Evolutionary conservation across 305 asterid genomes (phyloP).

Genomic region (Lippia alba): DNA sequence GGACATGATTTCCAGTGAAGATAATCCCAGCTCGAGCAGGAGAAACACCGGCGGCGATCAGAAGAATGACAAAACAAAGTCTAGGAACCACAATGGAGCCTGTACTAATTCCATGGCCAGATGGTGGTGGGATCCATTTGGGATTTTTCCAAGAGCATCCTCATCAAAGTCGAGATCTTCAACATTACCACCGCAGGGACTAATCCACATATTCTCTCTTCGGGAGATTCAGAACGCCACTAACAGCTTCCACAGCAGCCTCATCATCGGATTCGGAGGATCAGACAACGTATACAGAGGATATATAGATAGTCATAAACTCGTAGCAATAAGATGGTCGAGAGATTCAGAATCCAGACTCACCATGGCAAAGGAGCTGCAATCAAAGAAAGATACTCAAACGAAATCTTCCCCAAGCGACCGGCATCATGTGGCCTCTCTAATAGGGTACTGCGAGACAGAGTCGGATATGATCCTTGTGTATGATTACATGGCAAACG

Average conservation of each 20-base stretch:
- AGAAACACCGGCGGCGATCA: constrained; percentile 38
- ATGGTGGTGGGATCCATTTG: constrained; percentile 57
- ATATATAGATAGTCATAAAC: constrained; percentile 43
- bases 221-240: constrained; percentile 65
- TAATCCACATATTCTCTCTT: constrained; percentile 47
- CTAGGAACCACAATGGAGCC: constrained; percentile 35
- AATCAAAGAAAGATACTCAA: constrained; percentile 50
- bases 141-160: constrained; percentile 49
- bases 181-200: constrained; percentile 30
- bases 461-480: constrained; percentile 57
- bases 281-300: constrained; percentile 59
- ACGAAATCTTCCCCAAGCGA: constrained; percentile 32
- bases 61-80: constrained; percentile 39
- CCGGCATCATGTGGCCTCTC: constrained; percentile 52
- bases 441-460: constrained; percentile 59
- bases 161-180: constrained; percentile 50
- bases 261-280: constrained; percentile 58
- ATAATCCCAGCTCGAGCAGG: constrained; percentile 32
- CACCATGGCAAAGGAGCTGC: constrained; percentile 54
- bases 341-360: constrained; percentile 46
- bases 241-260: constrained; percentile 55
- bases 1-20: constrained; percentile 40
- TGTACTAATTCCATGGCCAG: constrained; percentile 24
- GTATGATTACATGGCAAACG: constrained; percentile 58
- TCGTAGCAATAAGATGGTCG: constrained; percentile 61